Evolutionary conservation across 768 basidiomycete species (phyloP), one percentile per base, ranked within the genome.

Genomic region (Udeniomyces megalosporus): DNA sequence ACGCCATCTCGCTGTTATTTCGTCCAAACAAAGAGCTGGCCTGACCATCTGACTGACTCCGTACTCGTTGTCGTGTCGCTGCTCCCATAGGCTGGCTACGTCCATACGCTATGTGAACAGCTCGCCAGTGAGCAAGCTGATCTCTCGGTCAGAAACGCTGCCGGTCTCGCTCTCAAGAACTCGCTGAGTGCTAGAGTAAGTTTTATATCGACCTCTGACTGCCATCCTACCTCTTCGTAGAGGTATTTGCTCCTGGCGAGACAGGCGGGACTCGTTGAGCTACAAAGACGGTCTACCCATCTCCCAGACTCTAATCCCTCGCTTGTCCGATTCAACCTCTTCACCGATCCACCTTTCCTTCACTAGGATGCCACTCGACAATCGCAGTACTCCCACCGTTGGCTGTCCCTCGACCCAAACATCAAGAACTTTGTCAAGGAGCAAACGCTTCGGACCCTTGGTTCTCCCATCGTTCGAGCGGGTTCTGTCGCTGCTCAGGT

Each of bases 161-260:
- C 95, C 26, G 91, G 89, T 72, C 79, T 99, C 56, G 92, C 93
- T 22, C 78, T 99, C 75, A 99, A 97, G 81, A 99, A 99, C 74
- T 81, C 90, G 64, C 75, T 99, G 62, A 81, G 84, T 35, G 89
- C 92, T 65, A 79, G 88, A 70, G 93, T 96, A 77, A 75, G 88
- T 71, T 29, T 28, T 26, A 12, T 5, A 17, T 52, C 28, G 11
- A 8, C 4, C 22, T 52, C 35, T 42, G 38, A 8, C 38, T 42
- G 38, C 38, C 38, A 8, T 8, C 38, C 38, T 42, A 17, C 38
- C 47, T 22, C 45, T n/a, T n/a, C n/a, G n/a, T n/a, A n/a, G n/a
- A n/a, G n/a, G n/a, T n/a, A n/a, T n/a, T n/a, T n/a, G n/a, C n/a
- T n/a, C n/a, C n/a, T n/a, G n/a, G n/a, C n/a, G n/a, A n/a, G n/a